A percentile compares a stretch with the other conserved stretches of the same genome.
Evolutionary conservation across 2,329 filamentous ascomycete genomes (phyloP).

Genomic region (Dactylonectria estremocensis): DNA sequence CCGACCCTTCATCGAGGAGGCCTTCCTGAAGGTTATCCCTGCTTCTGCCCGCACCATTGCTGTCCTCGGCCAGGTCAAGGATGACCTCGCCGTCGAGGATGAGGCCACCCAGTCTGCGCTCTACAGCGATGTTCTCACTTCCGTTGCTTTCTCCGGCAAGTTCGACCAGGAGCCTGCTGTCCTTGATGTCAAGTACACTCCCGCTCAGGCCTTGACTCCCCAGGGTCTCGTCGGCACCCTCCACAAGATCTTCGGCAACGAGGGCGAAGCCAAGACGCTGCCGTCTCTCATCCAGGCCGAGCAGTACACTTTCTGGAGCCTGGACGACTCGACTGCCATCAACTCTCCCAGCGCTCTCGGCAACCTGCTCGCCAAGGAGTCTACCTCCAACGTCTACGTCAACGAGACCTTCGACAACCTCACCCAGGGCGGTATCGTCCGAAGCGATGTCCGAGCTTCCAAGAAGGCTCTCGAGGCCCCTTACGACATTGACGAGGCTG

Average conservation of each 20-base stretch:
- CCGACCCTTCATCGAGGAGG: slow-evolving; percentile 94
- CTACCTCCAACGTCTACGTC: slow-evolving; percentile 72
- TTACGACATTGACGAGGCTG: slow-evolving; percentile 84
- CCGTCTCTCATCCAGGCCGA: slow-evolving; percentile 71
- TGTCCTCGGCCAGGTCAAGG: slow-evolving; percentile 90
- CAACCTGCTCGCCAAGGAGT: slow-evolving; percentile 79
- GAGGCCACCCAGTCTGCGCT: slow-evolving; percentile 85
- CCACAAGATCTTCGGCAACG: slow-evolving; percentile 67
- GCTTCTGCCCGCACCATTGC: slow-evolving; percentile 81
- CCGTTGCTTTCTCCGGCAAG: slow-evolving; percentile 83
- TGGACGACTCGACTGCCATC: slow-evolving; percentile 80
- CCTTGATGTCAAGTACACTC: slow-evolving; percentile 91
- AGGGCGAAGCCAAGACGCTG: slow-evolving; percentile 62
- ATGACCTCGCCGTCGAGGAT: slow-evolving; percentile 81
- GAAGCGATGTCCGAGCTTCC: slow-evolving; percentile 88
- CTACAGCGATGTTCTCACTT: slow-evolving; percentile 91
- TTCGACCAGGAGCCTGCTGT: slow-evolving; percentile 76
- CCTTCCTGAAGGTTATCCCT: slow-evolving; percentile 88
- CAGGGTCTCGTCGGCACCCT: slow-evolving; percentile 67
- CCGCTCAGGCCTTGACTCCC: slow-evolving; percentile 72
- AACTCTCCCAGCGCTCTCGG: slow-evolving; percentile 75
- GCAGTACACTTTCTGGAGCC: slow-evolving; percentile 96
- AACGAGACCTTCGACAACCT: slow-evolving; percentile 77
- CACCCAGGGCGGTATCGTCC: slow-evolving; percentile 82
- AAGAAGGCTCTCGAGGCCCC: slow-evolving; percentile 88